Base-by-base conservation (phyloP, 2,329 filamentous ascomycete species). In the Colletotrichum salicis region DNA sequence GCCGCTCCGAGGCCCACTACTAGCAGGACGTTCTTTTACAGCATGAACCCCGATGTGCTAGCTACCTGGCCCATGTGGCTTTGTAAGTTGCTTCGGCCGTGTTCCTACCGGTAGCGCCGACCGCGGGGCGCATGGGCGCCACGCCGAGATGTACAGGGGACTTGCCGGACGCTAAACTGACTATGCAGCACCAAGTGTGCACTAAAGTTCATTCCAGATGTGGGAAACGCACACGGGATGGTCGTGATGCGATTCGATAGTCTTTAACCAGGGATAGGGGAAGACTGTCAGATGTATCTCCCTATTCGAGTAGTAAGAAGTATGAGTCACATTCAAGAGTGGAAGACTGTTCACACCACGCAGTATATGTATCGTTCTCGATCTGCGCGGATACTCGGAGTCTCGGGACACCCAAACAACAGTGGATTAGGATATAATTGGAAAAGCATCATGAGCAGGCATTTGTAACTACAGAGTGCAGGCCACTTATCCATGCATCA, bases 151-250 rank as follows among this genome's bases (percentile, higher is more conserved):
- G 12, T 58, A 41, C 67, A 70, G 55, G 67, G 67, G 31, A 22
- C 55, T 31, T 65, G 41, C 54, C 33, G 19, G 61, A 29, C 54
- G 41, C 67, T 54, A 55, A 41, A 59, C 37, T 24, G 19, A 59
- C 67, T 59, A 55, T 31, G 33, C 22, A 13, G 66, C 13, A 22
- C 55, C 11, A 1, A 29, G 5, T 57, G 51, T 15, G 37, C 52
- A n/a, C 52, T 57, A 62, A 31, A 15, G 15, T 65, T 35, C 12
- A 11, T 8, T 13, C 27, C n/a, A 24, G 3, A 37, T 22, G 12
- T 59, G 27, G 29, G 24, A 48, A 24, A 27, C 11, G 10, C 37
- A 6, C 24, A 31, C 51, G n/a, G 41, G 27, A 19, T 15, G 33
- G 37, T 5, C 12, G 54, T 10, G 4, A 31, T 35, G 7, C 4